phyloP scores from a whole-genome alignment of 2,329 filamentous ascomycete species.

The Calonectria fujianensis region DNA sequence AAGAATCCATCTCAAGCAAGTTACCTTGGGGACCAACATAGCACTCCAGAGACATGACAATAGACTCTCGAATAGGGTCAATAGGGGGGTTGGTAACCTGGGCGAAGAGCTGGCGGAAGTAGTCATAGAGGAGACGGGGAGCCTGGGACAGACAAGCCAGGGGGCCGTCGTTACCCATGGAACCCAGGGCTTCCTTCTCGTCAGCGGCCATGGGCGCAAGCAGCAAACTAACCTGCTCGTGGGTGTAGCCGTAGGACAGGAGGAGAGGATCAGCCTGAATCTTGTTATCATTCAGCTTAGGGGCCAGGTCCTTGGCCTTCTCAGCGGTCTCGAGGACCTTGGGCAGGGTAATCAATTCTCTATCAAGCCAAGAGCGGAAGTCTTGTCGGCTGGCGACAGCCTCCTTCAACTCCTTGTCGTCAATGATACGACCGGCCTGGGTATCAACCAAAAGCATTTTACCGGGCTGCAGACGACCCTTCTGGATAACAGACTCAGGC shows the following conservation, averaged over 20 bases:
- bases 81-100: slow-evolving; percentile 99
- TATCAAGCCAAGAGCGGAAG: slow-evolving; percentile 91
- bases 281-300: slow-evolving; percentile 79
- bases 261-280: slow-evolving; percentile 91
- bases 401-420: slow-evolving; percentile 92
- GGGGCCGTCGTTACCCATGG: slow-evolving; percentile 98
- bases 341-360: slow-evolving; percentile 88
- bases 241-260: slow-evolving; percentile 93
- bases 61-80: slow-evolving; percentile 96
- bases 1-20: slow-evolving; percentile 92
- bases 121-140: slow-evolving; percentile 92
- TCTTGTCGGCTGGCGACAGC: slow-evolving; percentile 91
- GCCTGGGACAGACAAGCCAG: slow-evolving; percentile 93
- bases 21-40: slow-evolving; percentile 98
- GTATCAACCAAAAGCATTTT: slow-evolving; percentile 98
- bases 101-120: slow-evolving; percentile 97
- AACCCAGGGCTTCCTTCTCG: slow-evolving; percentile 96
- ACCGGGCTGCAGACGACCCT: slow-evolving; percentile 94
- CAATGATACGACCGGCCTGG: slow-evolving; percentile 90
- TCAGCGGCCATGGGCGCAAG: slow-evolving; percentile 97
- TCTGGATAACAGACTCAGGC: slow-evolving; percentile 91
- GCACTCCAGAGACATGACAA: slow-evolving; percentile 98
- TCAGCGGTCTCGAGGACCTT: slow-evolving; percentile 80
- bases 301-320: slow-evolving; percentile 77
- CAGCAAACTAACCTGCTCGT: slow-evolving; percentile 94